phyloP scores from a whole-genome alignment of 495 filamentous ascomycete species.

The Collariella sp. region DNA sequence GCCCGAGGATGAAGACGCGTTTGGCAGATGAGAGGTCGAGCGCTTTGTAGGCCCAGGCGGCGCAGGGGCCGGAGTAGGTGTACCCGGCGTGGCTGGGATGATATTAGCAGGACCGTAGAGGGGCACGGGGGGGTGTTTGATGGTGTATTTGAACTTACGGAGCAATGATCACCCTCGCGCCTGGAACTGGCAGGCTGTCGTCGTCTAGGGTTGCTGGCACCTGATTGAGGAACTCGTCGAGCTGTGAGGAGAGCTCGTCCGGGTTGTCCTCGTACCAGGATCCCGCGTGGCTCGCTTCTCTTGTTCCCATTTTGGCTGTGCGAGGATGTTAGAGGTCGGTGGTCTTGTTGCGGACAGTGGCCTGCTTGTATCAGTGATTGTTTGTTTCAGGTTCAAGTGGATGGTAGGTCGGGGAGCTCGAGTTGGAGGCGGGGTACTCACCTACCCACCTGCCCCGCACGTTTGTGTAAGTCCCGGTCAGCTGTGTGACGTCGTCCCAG shows the following conservation, averaged over 20 bases:
- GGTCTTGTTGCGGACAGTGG: too few species aligned
- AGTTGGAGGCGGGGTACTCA: too few species aligned
- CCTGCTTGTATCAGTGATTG: too few species aligned
- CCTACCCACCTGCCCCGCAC: too few species aligned
- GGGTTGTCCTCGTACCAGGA: conserved; percentile 70
- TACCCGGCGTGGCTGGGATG: conserved; percentile 81
- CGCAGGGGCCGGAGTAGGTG: conserved; percentile 86
- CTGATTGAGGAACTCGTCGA: conserved; percentile 68
- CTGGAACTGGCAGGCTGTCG: conserved; percentile 56
- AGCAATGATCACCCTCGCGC: conserved; percentile 85
- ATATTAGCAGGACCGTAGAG: neutral
- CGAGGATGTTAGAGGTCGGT: neutral
- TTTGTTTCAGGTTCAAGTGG: too few species aligned
- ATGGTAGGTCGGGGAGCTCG: too few species aligned
- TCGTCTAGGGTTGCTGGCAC: conserved; percentile 58
- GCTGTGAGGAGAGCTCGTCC: conserved; percentile 53
- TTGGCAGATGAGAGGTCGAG: conserved; percentile 75
- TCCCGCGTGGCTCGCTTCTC: conserved; percentile 54
- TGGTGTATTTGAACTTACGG: conserved; percentile 56
- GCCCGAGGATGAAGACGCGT: conserved; percentile 87
- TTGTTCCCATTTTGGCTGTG: conserved; percentile 28
- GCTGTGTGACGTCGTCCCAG: too few species aligned
- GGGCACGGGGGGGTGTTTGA: conserved; percentile 5
- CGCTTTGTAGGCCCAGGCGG: conserved; percentile 89
- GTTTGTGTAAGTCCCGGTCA: too few species aligned